A percentile compares a stretch with the other conserved stretches of the same genome.
Conservation (phyloP, 1,284 basidiomycete genomes). For the Cutaneotrichosporon cutaneum region DNA sequence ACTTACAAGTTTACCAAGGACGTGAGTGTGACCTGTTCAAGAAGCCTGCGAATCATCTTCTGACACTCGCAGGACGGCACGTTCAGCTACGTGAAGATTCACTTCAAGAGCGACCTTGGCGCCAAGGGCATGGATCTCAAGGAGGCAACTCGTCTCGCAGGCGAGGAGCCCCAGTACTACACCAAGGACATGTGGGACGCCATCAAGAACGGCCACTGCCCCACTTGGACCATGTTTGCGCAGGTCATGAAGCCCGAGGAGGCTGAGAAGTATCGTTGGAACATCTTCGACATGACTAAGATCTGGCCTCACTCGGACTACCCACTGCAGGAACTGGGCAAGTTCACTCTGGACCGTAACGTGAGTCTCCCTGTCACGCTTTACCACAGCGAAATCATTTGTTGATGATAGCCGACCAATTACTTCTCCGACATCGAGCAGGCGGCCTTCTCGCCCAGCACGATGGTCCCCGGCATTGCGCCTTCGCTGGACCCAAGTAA, state of each 20-base stretch:
- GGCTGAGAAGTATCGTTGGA: too few relatives aligned
- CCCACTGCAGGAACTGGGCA: slow-evolving; percentile 83
- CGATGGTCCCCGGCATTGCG: slow-evolving; percentile 81
- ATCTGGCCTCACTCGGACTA: slow-evolving; percentile 79
- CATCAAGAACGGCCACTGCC: slow-evolving; percentile 70
- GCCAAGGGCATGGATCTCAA: slow-evolving; percentile 60
- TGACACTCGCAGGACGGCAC: slow-evolving; percentile 60
- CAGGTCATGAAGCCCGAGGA: slow-evolving; percentile 94
- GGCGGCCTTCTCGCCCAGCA: slow-evolving; percentile 64
- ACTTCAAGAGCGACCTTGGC: slow-evolving; percentile 71
- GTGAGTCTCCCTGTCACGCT: too few relatives aligned
- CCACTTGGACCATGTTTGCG: slow-evolving; percentile 42
- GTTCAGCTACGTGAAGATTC: slow-evolving; percentile 80
- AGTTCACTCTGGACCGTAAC: slow-evolving; percentile 82
- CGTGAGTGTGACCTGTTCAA: too few relatives aligned
- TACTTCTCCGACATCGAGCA: slow-evolving; percentile 72
- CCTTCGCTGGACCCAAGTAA: slow-evolving; percentile 84
- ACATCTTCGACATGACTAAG: slow-evolving; percentile 80
- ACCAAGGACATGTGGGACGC: slow-evolving; percentile 69
- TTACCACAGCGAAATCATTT: too few relatives aligned
- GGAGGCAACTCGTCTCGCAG: slow-evolving; percentile 46
- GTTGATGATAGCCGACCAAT: too few relatives aligned
- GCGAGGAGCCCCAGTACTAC: slow-evolving; percentile 68
- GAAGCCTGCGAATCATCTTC: too few relatives aligned
- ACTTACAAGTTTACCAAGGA: slow-evolving; percentile 85